Conservation (phyloP, 2,329 filamentous ascomycete genomes). For the Phaeosphaeria sp. region DNA sequence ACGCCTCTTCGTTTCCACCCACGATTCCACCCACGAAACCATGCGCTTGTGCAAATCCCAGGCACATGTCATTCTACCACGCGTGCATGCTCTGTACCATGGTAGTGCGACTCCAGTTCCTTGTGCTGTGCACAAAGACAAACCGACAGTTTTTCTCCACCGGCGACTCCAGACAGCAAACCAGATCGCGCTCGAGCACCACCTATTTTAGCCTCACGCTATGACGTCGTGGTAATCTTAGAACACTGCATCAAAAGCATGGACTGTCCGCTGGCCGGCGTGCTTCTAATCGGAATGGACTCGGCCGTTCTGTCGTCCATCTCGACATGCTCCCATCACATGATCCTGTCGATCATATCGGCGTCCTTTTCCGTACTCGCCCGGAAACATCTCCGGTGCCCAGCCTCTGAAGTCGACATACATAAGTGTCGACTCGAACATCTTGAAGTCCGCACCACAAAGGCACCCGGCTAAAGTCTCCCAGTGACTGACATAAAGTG, state of each 20-base stretch:
- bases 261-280: neutral
- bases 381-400: neutral
- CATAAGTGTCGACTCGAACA: too few species aligned
- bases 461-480: too few species aligned
- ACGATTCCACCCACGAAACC: too few species aligned
- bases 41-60: too few species aligned
- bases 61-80: neutral
- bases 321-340: neutral
- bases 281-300: neutral
- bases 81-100: neutral
- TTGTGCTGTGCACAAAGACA: neutral
- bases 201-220: neutral
- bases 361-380: neutral
- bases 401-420: too few species aligned
- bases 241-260: neutral
- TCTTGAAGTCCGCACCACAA: too few species aligned
- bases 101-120: neutral
- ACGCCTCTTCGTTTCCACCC: neutral
- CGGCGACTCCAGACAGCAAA: constrained; percentile 1
- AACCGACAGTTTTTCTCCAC: neutral
- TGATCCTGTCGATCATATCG: neutral
- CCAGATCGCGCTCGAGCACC: neutral
- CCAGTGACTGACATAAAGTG: neutral
- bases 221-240: constrained; percentile 1
- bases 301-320: neutral